Base-by-base conservation (phyloP, 495 filamentous ascomycete genomes). In the Penicillium chermesinum region DNA sequence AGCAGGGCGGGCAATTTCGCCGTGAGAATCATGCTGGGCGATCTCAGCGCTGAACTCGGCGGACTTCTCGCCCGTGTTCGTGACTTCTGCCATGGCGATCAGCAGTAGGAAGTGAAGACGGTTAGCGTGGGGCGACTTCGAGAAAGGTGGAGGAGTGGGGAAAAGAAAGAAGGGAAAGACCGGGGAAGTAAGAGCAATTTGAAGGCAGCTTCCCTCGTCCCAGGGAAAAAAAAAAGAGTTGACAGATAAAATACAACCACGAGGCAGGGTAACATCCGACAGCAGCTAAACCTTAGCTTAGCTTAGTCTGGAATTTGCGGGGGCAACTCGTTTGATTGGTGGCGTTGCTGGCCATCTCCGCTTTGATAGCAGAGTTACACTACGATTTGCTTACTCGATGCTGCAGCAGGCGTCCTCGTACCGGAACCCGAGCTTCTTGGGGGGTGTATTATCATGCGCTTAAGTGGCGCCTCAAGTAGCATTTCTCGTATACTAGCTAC, bases 341-440 rank as follows among this genome's bases (percentile, higher is more conserved):
- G 8, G 7, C 12, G 4, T 17, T 6, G 13, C 16, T 44, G 12
- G 8, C n/a, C 14, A 12, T 10, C 42, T 44, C 46, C 58, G 58
- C 58, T 58, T 53, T 53, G 55, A 55, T 61, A 54, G 39, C 22
- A 58, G 50, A 46, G 54, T 58, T 61, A 55, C 58, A 60, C 53
- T 34, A 30, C 25, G 25, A 30, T 30, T 30, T n/a, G n/a, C n/a
- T n/a, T n/a, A n/a, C n/a, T n/a, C n/a, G n/a, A n/a, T n/a, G n/a
- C n/a, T n/a, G n/a, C n/a, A n/a, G n/a, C n/a, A n/a, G n/a, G n/a
- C n/a, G n/a, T n/a, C n/a, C n/a, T n/a, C n/a, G n/a, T n/a, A n/a
- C n/a, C n/a, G n/a, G n/a, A n/a, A n/a, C n/a, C n/a, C n/a, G n/a
- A n/a, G n/a, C n/a, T n/a, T n/a, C n/a, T n/a, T n/a, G n/a, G n/a